These are phyloP conservation scores for Gloeostereum incarnatum DNA, from an alignment of 768 basidiomycete genomes.

Conservation along the genomic window DNA sequence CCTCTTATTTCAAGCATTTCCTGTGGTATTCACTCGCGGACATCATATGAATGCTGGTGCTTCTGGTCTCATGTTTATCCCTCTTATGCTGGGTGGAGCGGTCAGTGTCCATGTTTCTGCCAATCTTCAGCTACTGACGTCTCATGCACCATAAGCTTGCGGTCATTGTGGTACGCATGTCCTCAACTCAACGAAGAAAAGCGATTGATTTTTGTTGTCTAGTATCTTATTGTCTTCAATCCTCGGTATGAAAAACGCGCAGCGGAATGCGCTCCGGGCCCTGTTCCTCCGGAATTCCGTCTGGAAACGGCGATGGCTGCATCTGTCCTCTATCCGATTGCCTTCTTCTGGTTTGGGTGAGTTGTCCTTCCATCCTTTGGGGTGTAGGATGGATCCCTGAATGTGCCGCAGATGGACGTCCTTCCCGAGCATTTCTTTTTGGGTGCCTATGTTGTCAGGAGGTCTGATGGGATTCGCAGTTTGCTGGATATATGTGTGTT, in stretches of 20 bases:
- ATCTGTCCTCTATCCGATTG: constrained; percentile 38
- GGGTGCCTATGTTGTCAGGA: constrained; percentile 45
- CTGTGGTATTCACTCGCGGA: constrained; percentile 43
- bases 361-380: constrained; percentile 7
- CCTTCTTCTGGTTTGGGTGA: constrained; percentile 61
- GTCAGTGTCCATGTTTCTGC: no score
- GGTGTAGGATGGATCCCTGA: no score
- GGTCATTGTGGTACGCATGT: constrained; percentile 28
- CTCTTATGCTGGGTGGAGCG: constrained; percentile 48
- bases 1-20: constrained; percentile 53
- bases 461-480: constrained; percentile 42
- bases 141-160: no score
- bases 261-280: constrained; percentile 32
- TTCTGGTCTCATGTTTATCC: constrained; percentile 52
- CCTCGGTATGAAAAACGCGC: constrained; percentile 36
- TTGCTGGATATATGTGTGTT: constrained; percentile 44
- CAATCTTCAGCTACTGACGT: no score
- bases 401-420: constrained; percentile 44
- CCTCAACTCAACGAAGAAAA: neutral
- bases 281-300: constrained; percentile 53
- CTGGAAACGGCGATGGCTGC: constrained; percentile 39
- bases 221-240: constrained; percentile 42
- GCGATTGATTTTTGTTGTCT: neutral
- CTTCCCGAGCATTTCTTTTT: constrained; percentile 37
- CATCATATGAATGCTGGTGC: constrained; percentile 45